Evolutionary conservation across 1,139 yeast species (phyloP), one percentile per base, ranked within the genome.

Genomic region (Debaryomycetaceae sp.): DNA sequence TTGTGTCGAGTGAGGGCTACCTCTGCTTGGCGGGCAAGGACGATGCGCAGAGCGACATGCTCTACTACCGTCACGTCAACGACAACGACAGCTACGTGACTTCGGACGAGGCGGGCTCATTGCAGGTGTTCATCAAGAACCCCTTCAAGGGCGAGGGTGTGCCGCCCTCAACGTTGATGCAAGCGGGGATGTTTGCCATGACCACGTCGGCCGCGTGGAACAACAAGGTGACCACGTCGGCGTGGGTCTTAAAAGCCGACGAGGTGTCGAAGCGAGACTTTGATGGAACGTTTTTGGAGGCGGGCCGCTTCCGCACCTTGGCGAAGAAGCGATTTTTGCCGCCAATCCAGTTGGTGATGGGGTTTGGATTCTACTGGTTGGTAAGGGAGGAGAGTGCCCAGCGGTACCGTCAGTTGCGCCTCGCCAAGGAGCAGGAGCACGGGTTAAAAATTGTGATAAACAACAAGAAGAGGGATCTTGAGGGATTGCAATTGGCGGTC

Each of bases 201-300:
- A 70, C 93, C n/a, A 73, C 89, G 0, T 80, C 95, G 1, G 76
- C 72, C 29, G 95, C 96, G 0, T 91, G 99, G 99, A 89, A 79
- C 30, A 74, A 80, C 28, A 89, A 88, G 50, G 69, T 82, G 26
- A 74, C 83, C 1, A 75, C 84, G 0, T 79, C 95, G 1, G 83
- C 96, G 3, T 88, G 95, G 95, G 83, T 78, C 68, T 75, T 84
- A 15, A 68, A 66, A 28, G 88, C 84, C 5, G 53, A 58, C 18
- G 81, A 75, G 32, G 65, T 88, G 4, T 74, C 85, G 1, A 84
- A 86, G 46, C 73, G 73, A 31, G 88, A 78, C 47, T 63, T 68
- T 37, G 85, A 79, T 43, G 79, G 78, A 1, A 69, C 75, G 6
- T 66, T 83, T 18, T 61, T 88, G 29, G 71, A 78, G 1, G 63